Evolutionary conservation across 1,139 yeast genomes (phyloP).

Genomic region (Saccharomyces uvarum): DNA sequence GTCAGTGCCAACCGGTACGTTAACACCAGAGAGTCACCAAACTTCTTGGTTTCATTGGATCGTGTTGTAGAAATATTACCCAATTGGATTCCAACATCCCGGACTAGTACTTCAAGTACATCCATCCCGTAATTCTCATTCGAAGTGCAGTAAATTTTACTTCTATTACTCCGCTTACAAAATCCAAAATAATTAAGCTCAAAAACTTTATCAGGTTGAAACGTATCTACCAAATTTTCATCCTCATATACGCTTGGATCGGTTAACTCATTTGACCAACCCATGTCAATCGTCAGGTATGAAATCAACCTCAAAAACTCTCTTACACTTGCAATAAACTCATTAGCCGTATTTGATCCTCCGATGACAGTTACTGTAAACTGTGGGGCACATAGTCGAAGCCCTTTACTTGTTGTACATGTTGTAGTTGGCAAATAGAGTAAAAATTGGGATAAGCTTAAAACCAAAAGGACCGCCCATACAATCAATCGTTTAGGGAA

Average conservation of each 20-base stretch:
- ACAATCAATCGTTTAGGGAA: conserved; percentile 15
- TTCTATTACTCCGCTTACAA: conserved; percentile 18
- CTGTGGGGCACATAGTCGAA: conserved; percentile 41
- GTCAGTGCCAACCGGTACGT: conserved; percentile 17
- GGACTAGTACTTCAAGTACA: conserved; percentile 20
- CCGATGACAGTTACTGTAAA: conserved; percentile 37
- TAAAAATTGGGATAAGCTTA: conserved; percentile 18
- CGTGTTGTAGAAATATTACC: conserved; percentile 19
- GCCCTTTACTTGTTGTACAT: conserved; percentile 23
- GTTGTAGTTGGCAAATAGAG: conserved; percentile 30
- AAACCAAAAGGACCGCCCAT: conserved; percentile 12
- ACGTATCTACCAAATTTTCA: conserved; percentile 25
- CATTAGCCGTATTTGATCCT: conserved; percentile 34
- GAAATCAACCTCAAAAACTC: conserved; percentile 48
- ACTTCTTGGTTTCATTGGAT: conserved; percentile 15
- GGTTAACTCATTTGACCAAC: conserved; percentile 21
- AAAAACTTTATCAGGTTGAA: conserved; percentile 18
- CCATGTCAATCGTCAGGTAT: conserved; percentile 50
- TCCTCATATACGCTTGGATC: conserved; percentile 20
- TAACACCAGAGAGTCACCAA: conserved; percentile 24
- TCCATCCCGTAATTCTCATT: conserved; percentile 24
- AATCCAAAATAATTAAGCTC: conserved; percentile 26
- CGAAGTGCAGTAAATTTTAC: conserved; percentile 19
- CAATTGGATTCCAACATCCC: conserved; percentile 29
- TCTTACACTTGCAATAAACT: conserved; percentile 37